phyloP scores from a whole-genome alignment of 2,329 filamentous ascomycete species.

The Ciborinia camelliae region DNA sequence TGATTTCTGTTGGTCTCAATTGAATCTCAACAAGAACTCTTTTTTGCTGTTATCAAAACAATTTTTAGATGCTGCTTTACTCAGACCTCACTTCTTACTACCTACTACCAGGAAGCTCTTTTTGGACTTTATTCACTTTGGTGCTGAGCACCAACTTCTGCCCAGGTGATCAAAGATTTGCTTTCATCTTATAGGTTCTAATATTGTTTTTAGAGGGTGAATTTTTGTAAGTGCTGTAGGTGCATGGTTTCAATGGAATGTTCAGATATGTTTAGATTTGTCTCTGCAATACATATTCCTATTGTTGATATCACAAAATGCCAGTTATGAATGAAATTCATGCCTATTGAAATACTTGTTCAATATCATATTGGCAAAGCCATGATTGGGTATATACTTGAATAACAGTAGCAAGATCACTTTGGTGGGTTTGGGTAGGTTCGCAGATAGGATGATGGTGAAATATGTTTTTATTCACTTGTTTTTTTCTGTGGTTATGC shows the following conservation, averaged over 20 bases:
- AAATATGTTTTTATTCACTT: not conserved
- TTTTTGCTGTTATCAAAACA: too few species aligned
- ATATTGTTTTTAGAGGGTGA: too few species aligned
- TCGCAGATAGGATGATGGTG: not conserved
- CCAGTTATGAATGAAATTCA: too few species aligned
- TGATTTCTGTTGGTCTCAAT: not conserved
- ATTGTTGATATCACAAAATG: not conserved
- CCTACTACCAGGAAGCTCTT: too few species aligned
- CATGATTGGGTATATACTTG: too few species aligned
- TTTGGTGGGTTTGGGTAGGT: too few species aligned
- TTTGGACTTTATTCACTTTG: not conserved
- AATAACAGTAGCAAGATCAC: not conserved
- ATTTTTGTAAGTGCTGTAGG: too few species aligned
- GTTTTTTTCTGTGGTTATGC: not conserved
- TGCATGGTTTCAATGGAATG: too few species aligned
- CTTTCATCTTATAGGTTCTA: not conserved
- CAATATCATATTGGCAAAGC: not conserved
- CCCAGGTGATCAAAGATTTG: too few species aligned
- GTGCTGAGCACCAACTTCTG: too few species aligned
- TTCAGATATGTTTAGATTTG: not conserved
- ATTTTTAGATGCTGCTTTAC: not conserved
- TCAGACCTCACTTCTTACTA: fast-evolving
- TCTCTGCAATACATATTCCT: not conserved
- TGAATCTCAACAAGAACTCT: not conserved
- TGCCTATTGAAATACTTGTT: not conserved